Evolutionary conservation across 805 yeast genomes (phyloP).

Genomic region (Yamadazyma tumulicola): DNA sequence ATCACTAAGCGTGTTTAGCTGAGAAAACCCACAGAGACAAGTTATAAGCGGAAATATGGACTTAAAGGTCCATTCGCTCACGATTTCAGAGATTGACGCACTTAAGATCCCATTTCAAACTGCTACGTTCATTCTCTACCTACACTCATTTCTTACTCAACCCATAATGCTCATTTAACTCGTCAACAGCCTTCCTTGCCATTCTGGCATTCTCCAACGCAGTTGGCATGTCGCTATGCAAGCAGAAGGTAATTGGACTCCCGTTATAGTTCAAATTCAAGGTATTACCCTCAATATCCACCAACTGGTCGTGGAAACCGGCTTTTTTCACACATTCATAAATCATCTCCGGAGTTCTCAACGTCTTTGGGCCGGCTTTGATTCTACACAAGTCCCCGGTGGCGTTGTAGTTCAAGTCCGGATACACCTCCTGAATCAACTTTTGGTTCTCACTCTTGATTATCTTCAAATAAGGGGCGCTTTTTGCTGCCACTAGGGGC

Average conservation of each 20-base stretch:
- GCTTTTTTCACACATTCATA: constrained; percentile 22
- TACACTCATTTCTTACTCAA: constrained; percentile 4
- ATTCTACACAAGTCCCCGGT: constrained; percentile 25
- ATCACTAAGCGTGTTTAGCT: too few relatives aligned
- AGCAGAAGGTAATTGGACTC: constrained; percentile 28
- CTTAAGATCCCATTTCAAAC: too few relatives aligned
- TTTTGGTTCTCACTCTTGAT: constrained; percentile 29
- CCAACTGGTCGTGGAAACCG: constrained; percentile 20
- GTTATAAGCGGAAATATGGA: too few relatives aligned
- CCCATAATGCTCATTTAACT: constrained; percentile 7
- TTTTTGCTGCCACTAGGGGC: constrained; percentile 37
- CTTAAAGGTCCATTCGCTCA: too few relatives aligned
- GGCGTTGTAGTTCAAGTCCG: constrained; percentile 29
- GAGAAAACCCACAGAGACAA: too few relatives aligned
- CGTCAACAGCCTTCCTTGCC: constrained; percentile 24
- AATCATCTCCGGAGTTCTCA: constrained; percentile 29
- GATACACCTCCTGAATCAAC: constrained; percentile 34
- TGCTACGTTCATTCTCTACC: too few relatives aligned
- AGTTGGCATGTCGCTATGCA: constrained; percentile 37
- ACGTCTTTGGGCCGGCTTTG: constrained; percentile 22
- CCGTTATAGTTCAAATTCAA: constrained; percentile 24
- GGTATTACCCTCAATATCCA: constrained; percentile 18
- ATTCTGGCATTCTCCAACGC: constrained; percentile 28
- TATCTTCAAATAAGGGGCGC: constrained; percentile 21
- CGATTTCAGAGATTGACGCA: too few relatives aligned